These are phyloP conservation scores for Ustilago nuda DNA, from an alignment of 1,284 basidiomycete species.

Conservation along the genomic window DNA sequence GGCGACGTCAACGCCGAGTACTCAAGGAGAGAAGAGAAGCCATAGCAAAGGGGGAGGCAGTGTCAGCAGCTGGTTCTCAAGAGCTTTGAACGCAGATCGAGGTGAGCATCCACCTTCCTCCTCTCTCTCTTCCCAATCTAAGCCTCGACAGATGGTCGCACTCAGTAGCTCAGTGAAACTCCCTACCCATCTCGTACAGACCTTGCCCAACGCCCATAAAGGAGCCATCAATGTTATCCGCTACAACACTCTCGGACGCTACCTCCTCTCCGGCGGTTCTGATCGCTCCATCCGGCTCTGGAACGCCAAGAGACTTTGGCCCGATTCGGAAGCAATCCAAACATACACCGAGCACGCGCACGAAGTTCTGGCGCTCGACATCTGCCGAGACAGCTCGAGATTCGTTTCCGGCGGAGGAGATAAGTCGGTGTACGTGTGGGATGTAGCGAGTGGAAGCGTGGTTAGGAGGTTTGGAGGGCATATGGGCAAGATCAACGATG, in stretches of 20 bases:
- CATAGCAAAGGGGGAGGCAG: not conserved
- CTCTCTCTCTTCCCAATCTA: not conserved
- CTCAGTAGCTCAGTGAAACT: conserved; percentile 42
- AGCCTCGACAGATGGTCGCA: conserved; percentile 29
- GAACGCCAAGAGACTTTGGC: conserved; percentile 80
- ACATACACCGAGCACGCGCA: conserved; percentile 89
- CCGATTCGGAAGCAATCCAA: conserved; percentile 74
- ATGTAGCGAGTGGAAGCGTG: conserved; percentile 86
- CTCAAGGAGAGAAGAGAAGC: not conserved
- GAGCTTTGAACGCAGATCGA: conserved; percentile 28
- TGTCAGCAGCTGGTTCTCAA: conserved; percentile 29
- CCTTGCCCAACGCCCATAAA: conserved; percentile 55
- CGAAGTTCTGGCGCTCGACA: conserved; percentile 87
- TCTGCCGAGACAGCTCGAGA: conserved; percentile 89
- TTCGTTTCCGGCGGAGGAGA: conserved; percentile 95
- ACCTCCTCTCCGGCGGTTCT: conserved; percentile 88
- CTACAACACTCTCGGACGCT: conserved; percentile 76
- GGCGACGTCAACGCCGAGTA: not conserved
- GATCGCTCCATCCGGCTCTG: conserved; percentile 90
- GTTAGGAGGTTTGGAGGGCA: conserved; percentile 86
- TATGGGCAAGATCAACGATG: conserved; percentile 87
- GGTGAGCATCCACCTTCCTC: conserved; percentile 24
- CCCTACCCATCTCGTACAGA: conserved; percentile 30
- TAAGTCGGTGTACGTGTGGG: conserved; percentile 92
- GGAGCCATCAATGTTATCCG: conserved; percentile 67